phyloP scores from a whole-genome alignment of 1,139 yeast species.

The Kodamaea derodonti region DNA sequence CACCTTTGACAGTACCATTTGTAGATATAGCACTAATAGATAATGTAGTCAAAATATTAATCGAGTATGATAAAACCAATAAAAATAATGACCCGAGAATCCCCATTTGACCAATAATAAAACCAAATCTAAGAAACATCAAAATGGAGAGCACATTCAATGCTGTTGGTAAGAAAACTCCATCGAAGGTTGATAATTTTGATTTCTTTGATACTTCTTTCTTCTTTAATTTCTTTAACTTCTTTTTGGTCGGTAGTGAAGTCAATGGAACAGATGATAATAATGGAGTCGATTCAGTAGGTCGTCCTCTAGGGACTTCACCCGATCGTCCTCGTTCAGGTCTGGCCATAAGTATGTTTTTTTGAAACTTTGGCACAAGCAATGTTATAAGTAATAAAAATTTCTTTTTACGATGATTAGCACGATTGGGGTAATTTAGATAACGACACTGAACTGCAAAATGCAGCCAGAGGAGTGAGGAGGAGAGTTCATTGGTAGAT shows the following conservation, averaged over 20 bases:
- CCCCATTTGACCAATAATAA: slow-evolving; percentile 77
- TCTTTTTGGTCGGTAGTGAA: slow-evolving; percentile 3
- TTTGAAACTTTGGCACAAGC: too few species aligned
- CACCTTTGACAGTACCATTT: slow-evolving; percentile 79
- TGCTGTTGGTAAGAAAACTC: slow-evolving; percentile 76
- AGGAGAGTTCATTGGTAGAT: too few species aligned
- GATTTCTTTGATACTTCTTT: slow-evolving; percentile 6
- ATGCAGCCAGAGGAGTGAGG: too few species aligned
- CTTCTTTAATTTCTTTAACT: slow-evolving; percentile 2
- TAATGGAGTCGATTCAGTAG: slow-evolving; percentile 2
- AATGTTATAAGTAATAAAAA: too few species aligned
- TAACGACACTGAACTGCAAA: too few species aligned
- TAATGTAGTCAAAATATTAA: slow-evolving; percentile 64
- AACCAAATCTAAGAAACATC: slow-evolving; percentile 79
- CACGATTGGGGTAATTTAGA: too few species aligned
- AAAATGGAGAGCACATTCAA: slow-evolving; percentile 73
- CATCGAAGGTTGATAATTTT: slow-evolving; percentile 70
- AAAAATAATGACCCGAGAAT: slow-evolving; percentile 57
- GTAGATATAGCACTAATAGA: slow-evolving; percentile 79
- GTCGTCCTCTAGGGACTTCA: too few species aligned
- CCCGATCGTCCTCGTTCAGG: too few species aligned
- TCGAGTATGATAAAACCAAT: slow-evolving; percentile 57
- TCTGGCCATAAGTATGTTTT: too few species aligned
- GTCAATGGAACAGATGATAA: too few species aligned
- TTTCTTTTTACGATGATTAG: too few species aligned